Evolutionary conservation across 1,139 yeast genomes (phyloP), one percentile per base, ranked within the genome.

Genomic region (Debaryomyces udenii): DNA sequence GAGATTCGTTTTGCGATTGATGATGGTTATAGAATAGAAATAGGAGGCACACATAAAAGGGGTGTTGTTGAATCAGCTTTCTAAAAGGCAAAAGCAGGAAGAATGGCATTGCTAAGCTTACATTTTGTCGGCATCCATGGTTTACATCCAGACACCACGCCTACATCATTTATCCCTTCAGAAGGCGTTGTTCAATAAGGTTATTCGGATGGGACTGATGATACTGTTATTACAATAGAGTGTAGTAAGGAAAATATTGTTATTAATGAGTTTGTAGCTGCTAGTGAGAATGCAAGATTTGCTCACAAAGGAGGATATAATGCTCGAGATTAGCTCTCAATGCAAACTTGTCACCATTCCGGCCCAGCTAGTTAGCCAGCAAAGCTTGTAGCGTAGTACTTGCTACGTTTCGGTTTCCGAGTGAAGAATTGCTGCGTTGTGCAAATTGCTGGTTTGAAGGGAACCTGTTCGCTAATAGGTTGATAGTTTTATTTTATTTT

Each of bases 261-360:
- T 20, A 20, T 7, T 20, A 20, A 20, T 7, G 22, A 20, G 22
- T 5, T 20, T 20, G 22, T 20, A n/a, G 28, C 20, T 15, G 9
- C 15, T 24, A 17, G 9, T 15, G 16, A 34, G 37, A 34, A 34
- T 34, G 37, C 37, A 17, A 27, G 37, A n/a, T 14, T 34, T 34
- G 37, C 37, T 4, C 17, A 34, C 37, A 17, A 1, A 27, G 18
- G 30, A 26, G 37, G n/a, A 17, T 23, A n/a, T 9, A 2, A 10
- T 7, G 31, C 26, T 26, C 30, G 14, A 24, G 37, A 26, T 22
- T 23, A 23, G 22, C 28, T 23, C 37, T 22, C 11, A 27, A 18
- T 17, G 42, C 42, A 35, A 31, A n/a, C 36, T 37, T 35, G 24
- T 30, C 27, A 24, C 11, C 39, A 35, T 36, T 39, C 42, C 42